phyloP scores from a whole-genome alignment of 2,329 filamentous ascomycete species.

The Exophiala viscosa region DNA sequence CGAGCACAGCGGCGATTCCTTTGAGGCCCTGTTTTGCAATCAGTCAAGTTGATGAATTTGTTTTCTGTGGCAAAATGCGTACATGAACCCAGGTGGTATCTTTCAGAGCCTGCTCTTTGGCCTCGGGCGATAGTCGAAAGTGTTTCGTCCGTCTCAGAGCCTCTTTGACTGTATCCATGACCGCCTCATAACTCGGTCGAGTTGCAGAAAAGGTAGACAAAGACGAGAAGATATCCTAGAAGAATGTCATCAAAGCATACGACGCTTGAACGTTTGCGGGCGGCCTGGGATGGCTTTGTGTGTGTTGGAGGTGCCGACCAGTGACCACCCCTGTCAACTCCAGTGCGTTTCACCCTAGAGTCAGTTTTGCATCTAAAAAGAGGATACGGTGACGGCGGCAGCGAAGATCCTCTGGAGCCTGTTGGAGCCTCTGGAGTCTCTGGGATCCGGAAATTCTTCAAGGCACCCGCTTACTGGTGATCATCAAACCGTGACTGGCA shows the following conservation, averaged over 20 bases:
- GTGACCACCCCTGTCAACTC: not conserved
- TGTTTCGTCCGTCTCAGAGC: not conserved
- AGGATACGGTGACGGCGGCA: too few species aligned
- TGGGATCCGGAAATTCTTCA: too few species aligned
- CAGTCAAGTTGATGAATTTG: not conserved
- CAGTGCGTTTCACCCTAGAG: too few species aligned
- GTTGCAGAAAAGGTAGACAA: not conserved
- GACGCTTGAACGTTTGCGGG: too few species aligned
- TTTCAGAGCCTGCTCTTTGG: slow-evolving; percentile 23
- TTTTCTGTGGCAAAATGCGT: slow-evolving; percentile 3
- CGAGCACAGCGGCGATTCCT: slow-evolving; percentile 53
- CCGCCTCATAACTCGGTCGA: not conserved
- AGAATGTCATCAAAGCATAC: too few species aligned
- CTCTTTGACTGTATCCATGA: slow-evolving; percentile 10
- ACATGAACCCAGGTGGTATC: slow-evolving; percentile 31
- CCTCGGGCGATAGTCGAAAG: slow-evolving; percentile 15
- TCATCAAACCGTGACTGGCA: too few species aligned
- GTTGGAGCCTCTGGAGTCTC: too few species aligned
- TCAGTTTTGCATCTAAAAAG: too few species aligned
- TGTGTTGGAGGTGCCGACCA: too few species aligned
- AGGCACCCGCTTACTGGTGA: too few species aligned
- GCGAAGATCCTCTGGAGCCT: too few species aligned
- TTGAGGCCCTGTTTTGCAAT: slow-evolving; percentile 48
- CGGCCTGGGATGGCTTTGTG: too few species aligned
- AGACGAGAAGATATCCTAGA: not conserved